Conservation (phyloP, 2,329 filamentous ascomycete genomes). For the Aspergillus phoenicis region DNA sequence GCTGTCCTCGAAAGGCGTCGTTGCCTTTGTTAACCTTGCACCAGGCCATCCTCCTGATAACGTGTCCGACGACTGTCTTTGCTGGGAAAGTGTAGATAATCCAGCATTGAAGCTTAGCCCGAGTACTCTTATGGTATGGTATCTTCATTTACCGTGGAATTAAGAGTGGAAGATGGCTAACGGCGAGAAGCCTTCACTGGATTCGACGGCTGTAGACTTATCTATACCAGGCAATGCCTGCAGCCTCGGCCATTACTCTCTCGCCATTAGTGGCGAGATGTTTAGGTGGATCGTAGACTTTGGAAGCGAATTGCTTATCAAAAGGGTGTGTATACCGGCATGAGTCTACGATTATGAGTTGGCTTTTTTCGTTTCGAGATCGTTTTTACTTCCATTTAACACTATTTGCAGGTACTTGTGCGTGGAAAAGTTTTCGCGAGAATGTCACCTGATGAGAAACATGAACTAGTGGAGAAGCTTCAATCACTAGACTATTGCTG, state of each 20-base stretch:
- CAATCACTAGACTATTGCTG: conserved; percentile 94
- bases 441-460: conserved; percentile 99
- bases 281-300: conserved; percentile 97
- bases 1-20: neutral
- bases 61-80: conserved; percentile 71
- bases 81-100: conserved; percentile 96
- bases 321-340: conserved; percentile 54
- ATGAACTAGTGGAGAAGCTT: conserved; percentile 94
- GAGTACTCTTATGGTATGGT: conserved; percentile 68
- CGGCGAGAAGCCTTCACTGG: conserved; percentile 65
- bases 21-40: neutral
- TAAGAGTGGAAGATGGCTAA: conserved; percentile 15
- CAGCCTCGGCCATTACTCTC: conserved; percentile 79
- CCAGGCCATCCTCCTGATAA: conserved; percentile 71
- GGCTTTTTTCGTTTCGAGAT: too few relatives aligned
- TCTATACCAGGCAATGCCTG: conserved; percentile 84
- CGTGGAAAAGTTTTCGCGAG: conserved; percentile 91
- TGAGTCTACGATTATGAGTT: neutral
- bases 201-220: conserved; percentile 71
- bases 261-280: conserved; percentile 89
- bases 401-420: conserved; percentile 71
- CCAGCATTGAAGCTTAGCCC: conserved; percentile 75
- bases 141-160: neutral
- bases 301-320: conserved; percentile 76
- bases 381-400: neutral